Evolutionary conservation across 257 asterid genomes (phyloP).

Genomic region (Gentiana straminea): DNA sequence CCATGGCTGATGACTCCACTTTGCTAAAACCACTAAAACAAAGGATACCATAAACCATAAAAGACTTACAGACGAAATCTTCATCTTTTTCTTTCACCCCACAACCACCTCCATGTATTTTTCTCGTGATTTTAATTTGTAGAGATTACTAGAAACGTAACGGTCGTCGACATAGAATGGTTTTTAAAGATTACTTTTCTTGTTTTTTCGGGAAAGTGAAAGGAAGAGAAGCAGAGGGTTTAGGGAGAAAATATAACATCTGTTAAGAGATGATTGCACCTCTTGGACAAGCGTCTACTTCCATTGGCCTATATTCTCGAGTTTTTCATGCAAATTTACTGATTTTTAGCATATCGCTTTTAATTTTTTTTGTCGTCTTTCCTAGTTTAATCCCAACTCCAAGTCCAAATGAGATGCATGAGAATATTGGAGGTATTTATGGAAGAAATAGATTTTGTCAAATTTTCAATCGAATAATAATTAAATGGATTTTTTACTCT

Average conservation of each 20-base stretch:
- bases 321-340: constrained; percentile 45
- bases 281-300: constrained; percentile 63
- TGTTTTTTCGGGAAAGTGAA: constrained; percentile 1
- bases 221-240: constrained; percentile 3
- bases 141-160: not conserved
- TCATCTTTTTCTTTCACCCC: constrained; percentile 16
- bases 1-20: constrained; percentile 27
- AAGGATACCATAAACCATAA: constrained; percentile 39
- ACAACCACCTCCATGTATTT: constrained; percentile 7
- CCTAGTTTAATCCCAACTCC: no score
- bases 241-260: constrained; percentile 9
- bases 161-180: not conserved
- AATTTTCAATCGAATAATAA: no score
- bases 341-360: no score
- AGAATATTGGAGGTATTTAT: no score
- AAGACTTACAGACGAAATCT: constrained; percentile 31
- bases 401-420: no score
- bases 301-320: constrained; percentile 31
- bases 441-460: no score
- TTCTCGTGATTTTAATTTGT: not conserved
- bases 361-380: constrained; percentile 1
- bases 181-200: not conserved
- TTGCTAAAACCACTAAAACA: constrained; percentile 30
- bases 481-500: no score
- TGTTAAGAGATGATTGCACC: constrained; percentile 46